Base-by-base conservation (phyloP, 495 filamentous ascomycete species). In the Neurospora sp. region DNA sequence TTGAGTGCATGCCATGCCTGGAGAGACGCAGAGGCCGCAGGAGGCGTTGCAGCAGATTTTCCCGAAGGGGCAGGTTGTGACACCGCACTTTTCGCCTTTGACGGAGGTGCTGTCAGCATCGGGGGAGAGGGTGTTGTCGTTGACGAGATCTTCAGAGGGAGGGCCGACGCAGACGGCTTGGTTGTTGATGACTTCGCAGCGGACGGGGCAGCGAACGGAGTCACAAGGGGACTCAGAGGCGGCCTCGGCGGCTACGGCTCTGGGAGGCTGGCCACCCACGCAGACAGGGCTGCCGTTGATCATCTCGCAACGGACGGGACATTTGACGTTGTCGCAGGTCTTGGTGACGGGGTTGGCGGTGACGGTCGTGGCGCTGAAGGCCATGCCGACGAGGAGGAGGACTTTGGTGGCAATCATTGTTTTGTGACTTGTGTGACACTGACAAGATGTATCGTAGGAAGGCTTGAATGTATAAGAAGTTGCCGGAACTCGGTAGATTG, bases 291-390 rank as follows among this genome's bases (percentile, higher is more conserved):
- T 70, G 11, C 73, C 73, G 18, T 72, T 35, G 70, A 77, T 40
- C 20, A 74, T 74, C 23, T 62, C 3, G 72, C 78, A 79, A 0
- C 37, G 59, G 37, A 40, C 39, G 14, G 73, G 42, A 74, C 76
- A 79, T 38, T 71, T 72, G 73, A 75, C 74, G 1, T 69, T 59
- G 12, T 70, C 69, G 70, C 78, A 79, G 11, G 70, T 70, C 9
- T 35, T 66, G 14, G 69, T 54, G 73, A 73, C 46, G 27, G 71
- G 37, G 39, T 62, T 31, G 41, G 41, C 39, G 66, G 71, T 46
- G 54, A 76, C 40, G 1, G 77, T 77, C 46, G 71, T 79, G 72
- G 71, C 75, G 41, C 39, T 14, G 62, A 70, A 71, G 54, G 69
- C 46, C 70, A 76, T 35, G 40, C 44, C 59, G 69, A 74, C 31